Percentiles rank a stretch among this genome's conserved stretches.
These are phyloP conservation scores for Mrakia hoshinonis DNA, from an alignment of 768 basidiomycete species.

Conservation along the genomic window DNA sequence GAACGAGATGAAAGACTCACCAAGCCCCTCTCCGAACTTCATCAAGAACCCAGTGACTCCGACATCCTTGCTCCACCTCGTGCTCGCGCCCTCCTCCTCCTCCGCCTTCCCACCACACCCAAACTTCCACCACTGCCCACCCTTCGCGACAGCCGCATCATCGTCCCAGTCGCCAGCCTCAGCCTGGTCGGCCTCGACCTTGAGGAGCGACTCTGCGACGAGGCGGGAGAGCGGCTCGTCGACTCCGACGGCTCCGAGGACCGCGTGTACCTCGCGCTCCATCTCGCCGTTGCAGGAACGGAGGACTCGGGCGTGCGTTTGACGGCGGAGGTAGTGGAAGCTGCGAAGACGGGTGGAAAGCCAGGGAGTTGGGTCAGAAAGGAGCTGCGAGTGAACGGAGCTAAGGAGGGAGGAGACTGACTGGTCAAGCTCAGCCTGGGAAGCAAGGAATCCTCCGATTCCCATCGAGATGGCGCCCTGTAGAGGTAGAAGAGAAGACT, in stretches of 20 bases:
- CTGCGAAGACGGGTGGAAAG: background rate
- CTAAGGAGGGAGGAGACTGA: conserved; percentile 42
- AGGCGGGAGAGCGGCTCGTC: conserved; percentile 69
- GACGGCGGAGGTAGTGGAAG: conserved; percentile 27
- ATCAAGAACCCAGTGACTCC: conserved; percentile 89
- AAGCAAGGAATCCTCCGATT: conserved; percentile 67
- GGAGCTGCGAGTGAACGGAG: background rate
- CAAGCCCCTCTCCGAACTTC: conserved; percentile 89
- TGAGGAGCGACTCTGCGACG: conserved; percentile 64
- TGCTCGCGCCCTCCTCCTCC: conserved; percentile 49
- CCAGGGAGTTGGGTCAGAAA: background rate
- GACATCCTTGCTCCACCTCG: conserved; percentile 65
- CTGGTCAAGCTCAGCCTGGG: conserved; percentile 92
- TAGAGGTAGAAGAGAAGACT: conserved; percentile 35
- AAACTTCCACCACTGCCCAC: conserved; percentile 30
- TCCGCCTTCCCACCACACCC: conserved; percentile 30
- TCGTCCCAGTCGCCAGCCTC: conserved; percentile 46
- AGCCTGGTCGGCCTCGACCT: conserved; percentile 40
- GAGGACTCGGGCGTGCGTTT: conserved; percentile 58
- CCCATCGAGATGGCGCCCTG: conserved; percentile 98
- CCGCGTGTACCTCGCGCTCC: conserved; percentile 83
- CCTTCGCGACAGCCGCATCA: conserved; percentile 30
- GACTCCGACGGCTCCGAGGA: conserved; percentile 82
- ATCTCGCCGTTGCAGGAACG: conserved; percentile 89
- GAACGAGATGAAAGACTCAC: conserved; percentile 44